Base-by-base conservation (phyloP, 495 filamentous ascomycete genomes). In the Podospora didyma region DNA sequence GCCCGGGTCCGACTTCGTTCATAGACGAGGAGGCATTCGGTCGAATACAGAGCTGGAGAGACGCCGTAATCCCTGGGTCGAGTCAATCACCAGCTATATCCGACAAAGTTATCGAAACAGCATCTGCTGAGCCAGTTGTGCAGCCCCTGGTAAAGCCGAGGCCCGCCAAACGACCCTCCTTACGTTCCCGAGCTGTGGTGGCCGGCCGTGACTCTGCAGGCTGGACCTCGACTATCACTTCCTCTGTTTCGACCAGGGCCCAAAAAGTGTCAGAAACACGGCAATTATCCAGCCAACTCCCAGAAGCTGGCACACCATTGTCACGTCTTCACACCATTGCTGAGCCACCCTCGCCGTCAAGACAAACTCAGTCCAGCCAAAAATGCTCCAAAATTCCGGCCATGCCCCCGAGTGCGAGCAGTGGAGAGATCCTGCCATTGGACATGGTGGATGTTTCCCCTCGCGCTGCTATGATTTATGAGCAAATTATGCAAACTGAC, bases 11-110 rank as follows among this genome's bases (percentile, higher is more conserved):
- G 1, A 46, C 35, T 9, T 45, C 6, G 16, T 60, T 59, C 16
- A 19, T 65, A 2, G 59, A 66, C 24, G 39, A 50, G 12, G 54
- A 60, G 1, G 19, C 46, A 0, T 17, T 60, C 21, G 6, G 28
- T 7, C 45, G 64, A 2, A 55, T 70, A 7, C n/a, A 44, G 37
- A 19, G 39, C 7, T 68, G 63, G 65, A 56, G 56, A n/a, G 24
- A 62, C 14, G 45, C 7, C 20, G n/a, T 42, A 5, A 9, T 4
- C 26, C 26, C 26, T 9, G 26, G 9, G 9, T 9, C 26, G 4
- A 9, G 3, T 31, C 26, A 9, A 31, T 3, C 3, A 3, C 9
- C 9, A 9, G 26, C 9, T 9, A 9, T 31, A 3, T 31, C 26
- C 26, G 4, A 3, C 3, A 9, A 31, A 4, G 26, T 9, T 31